Evolutionary conservation across 108 stramenopile species (phyloP), one percentile per base, ranked within the genome.

Genomic region (Cylindrotheca closterium): DNA sequence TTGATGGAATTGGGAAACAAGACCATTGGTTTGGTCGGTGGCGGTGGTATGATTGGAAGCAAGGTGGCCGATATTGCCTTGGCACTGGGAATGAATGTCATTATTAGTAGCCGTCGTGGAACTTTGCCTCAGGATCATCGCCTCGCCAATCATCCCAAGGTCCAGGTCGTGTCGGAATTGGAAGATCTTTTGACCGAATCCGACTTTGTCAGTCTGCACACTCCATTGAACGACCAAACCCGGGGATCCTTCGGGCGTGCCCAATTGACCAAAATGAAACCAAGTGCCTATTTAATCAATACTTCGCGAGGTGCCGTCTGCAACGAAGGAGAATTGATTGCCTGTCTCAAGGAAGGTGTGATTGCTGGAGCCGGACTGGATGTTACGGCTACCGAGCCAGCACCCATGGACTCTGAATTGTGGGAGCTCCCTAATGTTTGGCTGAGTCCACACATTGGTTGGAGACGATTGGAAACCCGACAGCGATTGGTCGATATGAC

Each of bases 401-500:
- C 89, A 1, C 51, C 66, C 0, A 54, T 62, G 2, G 82, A 87
- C 27, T 77, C 77, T 26, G 78, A 84, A 18, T 55, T 95, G 1
- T 95, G 89, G 89, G 68, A 67, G 15, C 59, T 95, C 19, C 74
- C 71, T 17, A 95, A 95, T 73, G 83, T 84, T 15, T 84, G 80
- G 53, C 71, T 95, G 42, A 87, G 87, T 1, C 94, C 91, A 1
- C 94, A 95, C 63, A 95, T 86, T 29, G 94, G 94, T 50, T 95
- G 94, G 94, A 82, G 85, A 47, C 74, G 94, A n/a, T 47, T 92
- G 22, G 94, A 95, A 77, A 91, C 94, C 23, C 70, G 91, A 51
- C 94, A 95, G 65, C 77, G 94, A 23, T 68, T 95, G 47, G 91
- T 95, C 24, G 87, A 92, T 60, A 92, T 95, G 91, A 90, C 88